Evolutionary conservation across 176 grass and related monocot species (phyloP).

Genomic region (Carex littledalei): DNA sequence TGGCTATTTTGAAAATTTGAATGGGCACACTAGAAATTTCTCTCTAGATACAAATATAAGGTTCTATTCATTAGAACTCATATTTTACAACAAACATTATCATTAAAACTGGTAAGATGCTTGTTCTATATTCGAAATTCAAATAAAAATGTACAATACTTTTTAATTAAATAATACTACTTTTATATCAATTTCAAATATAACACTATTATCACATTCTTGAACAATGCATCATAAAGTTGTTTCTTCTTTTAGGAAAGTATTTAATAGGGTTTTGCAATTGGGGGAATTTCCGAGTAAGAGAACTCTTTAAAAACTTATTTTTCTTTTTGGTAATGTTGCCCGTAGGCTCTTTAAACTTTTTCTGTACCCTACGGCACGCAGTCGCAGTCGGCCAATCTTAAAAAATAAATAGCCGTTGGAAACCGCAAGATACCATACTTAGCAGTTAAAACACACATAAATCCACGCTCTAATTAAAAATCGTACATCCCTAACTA

Average conservation of each 20-base stretch:
- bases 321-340: constrained; percentile 2
- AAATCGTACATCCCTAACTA: neutral
- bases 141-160: no score
- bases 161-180: no score
- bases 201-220: no score
- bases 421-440: constrained; percentile 13
- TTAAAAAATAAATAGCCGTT: constrained; percentile 23
- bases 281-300: constrained; percentile 5
- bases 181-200: no score
- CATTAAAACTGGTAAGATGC: no score
- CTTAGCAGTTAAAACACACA: constrained; percentile 7
- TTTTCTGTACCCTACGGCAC: constrained; percentile 22
- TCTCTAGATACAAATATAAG: no score
- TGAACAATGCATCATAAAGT: no score
- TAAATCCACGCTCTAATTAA: constrained; percentile 9
- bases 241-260: neutral
- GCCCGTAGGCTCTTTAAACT: neutral
- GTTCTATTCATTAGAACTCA: no score
- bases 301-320: neutral
- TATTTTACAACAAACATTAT: no score
- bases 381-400: constrained; percentile 3
- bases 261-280: neutral
- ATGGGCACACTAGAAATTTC: no score
- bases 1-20: no score
- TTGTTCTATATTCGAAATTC: no score